Base-by-base conservation (phyloP, 1,139 yeast species). In the Saccharomyces hybrid region DNA sequence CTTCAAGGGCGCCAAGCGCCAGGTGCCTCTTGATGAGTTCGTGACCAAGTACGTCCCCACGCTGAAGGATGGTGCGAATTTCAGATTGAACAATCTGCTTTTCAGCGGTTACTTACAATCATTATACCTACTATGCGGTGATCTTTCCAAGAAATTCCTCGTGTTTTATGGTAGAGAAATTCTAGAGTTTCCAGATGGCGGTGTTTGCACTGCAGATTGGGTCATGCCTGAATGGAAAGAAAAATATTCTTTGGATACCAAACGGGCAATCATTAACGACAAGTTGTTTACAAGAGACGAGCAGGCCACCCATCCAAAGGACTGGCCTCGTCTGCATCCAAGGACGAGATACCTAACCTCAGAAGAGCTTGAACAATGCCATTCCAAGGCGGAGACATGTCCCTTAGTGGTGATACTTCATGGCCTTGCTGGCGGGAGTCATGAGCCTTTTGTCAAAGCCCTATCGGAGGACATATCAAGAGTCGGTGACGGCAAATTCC, bases 371-470 rank as follows among this genome's bases (percentile, higher is more conserved):
- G 65, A 62, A 2, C 61, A 62, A 8, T 65, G 63, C 1, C 67
- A 67, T 28, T 38, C 44, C 11, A 16, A 16, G 25, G 64, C 67
- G 6, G 74, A 73, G 20, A 20, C 20, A 11, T 78, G 73, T 52
- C 96, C 96, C 1, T 72, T 89, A 53, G 78, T 86, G 41, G 78
- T 88, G 31, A 75, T 84, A 7, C 73, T 84, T 51, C 96, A 89
- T 65, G 97, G 97, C 0, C 78, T 89, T 47, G 88, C 87, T 3
- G 97, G 97, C 8, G 96, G 97, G 0, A 84, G 95, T 26, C 95
- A 88, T 62, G 97, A 89, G 66, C 80, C 90, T 2, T 81, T 88
- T 63, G 84, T 89, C 56, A 79, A 96, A 54, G 82, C 89, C 57
- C 67, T 83, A 54, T 64, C 70, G 2, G 66, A 65, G 20, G 61